Percentiles rank a stretch among this genome's conserved stretches.
phyloP scores from a whole-genome alignment of 768 basidiomycete species.

The Phaeolepiota aurea region DNA sequence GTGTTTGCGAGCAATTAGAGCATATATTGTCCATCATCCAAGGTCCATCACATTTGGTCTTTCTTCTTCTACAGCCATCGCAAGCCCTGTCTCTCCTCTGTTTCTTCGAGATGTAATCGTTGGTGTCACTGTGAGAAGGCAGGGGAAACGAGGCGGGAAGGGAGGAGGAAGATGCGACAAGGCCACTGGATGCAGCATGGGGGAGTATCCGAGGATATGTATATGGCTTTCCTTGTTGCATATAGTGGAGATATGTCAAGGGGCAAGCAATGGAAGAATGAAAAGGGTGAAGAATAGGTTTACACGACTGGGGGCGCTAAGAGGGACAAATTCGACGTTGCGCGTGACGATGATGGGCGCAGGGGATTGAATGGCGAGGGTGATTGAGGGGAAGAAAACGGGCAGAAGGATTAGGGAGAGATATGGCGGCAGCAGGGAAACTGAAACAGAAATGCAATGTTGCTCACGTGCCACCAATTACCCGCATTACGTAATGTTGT shows the following conservation, averaged over 20 bases:
- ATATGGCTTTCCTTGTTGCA: background rate
- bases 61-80: constrained; percentile 49
- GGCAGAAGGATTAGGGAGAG: no score
- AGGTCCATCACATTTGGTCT: constrained; percentile 56
- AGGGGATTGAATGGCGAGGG: no score
- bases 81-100: constrained; percentile 50
- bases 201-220: constrained; percentile 1
- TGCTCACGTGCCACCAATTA: background rate
- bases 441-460: background rate
- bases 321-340: no score
- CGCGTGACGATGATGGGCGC: no score
- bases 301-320: no score
- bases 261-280: no score
- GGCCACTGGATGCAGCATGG: constrained; percentile 3
- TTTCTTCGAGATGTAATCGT: constrained; percentile 22
- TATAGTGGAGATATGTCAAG: no score
- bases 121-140: background rate
- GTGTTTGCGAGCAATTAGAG: constrained; percentile 45
- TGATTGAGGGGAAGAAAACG: no score
- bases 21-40: constrained; percentile 42
- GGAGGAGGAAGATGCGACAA: background rate
- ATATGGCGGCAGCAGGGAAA: no score
- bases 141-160: background rate
- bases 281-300: no score
- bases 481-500: background rate